Percentiles rank a stretch among this genome's conserved stretches.
phyloP scores from a whole-genome alignment of 371 early-diverging fungal species.

The Syncephalastrum sp. region DNA sequence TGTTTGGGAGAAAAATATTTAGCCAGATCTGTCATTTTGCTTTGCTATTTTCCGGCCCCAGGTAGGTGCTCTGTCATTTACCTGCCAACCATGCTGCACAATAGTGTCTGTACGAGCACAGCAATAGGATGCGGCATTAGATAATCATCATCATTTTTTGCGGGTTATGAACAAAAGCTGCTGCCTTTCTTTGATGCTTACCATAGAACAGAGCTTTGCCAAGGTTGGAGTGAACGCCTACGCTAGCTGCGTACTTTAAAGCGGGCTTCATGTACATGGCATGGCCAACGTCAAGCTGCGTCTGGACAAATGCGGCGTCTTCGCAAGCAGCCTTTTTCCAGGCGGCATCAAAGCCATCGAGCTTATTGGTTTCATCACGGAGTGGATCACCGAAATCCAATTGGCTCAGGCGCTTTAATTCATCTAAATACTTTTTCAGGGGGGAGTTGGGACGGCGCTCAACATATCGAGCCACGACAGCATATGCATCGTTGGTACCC shows the following conservation, averaged over 20 bases:
- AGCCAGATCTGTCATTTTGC: background rate
- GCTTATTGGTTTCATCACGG: constrained; percentile 24
- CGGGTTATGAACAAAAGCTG: background rate
- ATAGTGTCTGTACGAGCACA: constrained; percentile 36
- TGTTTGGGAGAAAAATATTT: constrained; percentile 7
- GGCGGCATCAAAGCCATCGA: constrained; percentile 24
- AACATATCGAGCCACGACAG: constrained; percentile 50
- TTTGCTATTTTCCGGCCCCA: background rate
- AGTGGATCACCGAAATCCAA: constrained; percentile 32
- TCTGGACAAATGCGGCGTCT: constrained; percentile 38
- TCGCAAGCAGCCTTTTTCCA: constrained; percentile 39
- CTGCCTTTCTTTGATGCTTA: constrained; percentile 11
- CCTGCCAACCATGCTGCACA: constrained; percentile 56
- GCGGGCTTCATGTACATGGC: constrained; percentile 48
- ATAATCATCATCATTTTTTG: background rate
- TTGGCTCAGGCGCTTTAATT: constrained; percentile 30
- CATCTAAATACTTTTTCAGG: constrained; percentile 30
- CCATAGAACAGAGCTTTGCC: constrained; percentile 55
- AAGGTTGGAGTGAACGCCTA: constrained; percentile 36
- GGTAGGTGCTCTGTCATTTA: constrained; percentile 11
- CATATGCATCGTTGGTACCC: constrained; percentile 56
- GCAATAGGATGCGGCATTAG: background rate
- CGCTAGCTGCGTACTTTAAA: constrained; percentile 41
- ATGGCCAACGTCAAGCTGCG: constrained; percentile 41
- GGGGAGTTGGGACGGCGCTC: constrained; percentile 25